Evolutionary conservation across 768 basidiomycete genomes (phyloP).

Genomic region (Termitomyces sp.): DNA sequence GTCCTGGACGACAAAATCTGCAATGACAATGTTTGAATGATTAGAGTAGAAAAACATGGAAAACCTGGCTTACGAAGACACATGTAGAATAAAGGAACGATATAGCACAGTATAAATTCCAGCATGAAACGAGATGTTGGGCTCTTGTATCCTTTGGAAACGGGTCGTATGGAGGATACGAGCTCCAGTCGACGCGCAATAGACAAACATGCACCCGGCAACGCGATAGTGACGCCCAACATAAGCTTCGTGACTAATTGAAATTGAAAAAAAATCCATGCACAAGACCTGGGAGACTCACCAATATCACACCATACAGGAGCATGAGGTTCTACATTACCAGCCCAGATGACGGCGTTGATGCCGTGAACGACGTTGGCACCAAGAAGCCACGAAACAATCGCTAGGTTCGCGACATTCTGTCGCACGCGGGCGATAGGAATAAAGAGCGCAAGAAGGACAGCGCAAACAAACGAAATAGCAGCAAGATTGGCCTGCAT

Average conservation of each 20-base stretch:
- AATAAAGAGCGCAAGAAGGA: slow-evolving; percentile 33
- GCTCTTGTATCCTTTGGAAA: slow-evolving; percentile 25
- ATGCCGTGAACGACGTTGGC: slow-evolving; percentile 47
- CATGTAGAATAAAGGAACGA: slow-evolving; percentile 53
- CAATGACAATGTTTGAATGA: neutral
- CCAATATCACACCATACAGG: slow-evolving; percentile 78
- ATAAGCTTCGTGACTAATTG: slow-evolving; percentile 50
- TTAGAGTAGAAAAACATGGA: neutral
- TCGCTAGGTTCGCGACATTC: slow-evolving; percentile 41
- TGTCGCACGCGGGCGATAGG: slow-evolving; percentile 39
- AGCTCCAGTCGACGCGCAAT: slow-evolving; percentile 50
- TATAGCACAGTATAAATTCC: slow-evolving; percentile 45
- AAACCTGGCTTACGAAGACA: slow-evolving; percentile 43
- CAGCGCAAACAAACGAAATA: slow-evolving; percentile 41
- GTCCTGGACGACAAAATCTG: slow-evolving; percentile 55
- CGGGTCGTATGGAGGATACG: slow-evolving; percentile 40
- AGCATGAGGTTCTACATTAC: slow-evolving; percentile 36
- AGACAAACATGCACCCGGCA: slow-evolving; percentile 56
- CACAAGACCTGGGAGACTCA: slow-evolving; percentile 25
- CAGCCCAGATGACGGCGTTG: slow-evolving; percentile 59
- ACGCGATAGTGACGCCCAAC: slow-evolving; percentile 44
- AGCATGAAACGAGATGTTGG: slow-evolving; percentile 36
- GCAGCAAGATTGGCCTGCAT: slow-evolving; percentile 34
- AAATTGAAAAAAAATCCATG: neutral
- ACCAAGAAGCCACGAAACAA: slow-evolving; percentile 46